Evolutionary conservation across 768 basidiomycete genomes (phyloP), one percentile per base, ranked within the genome.

Genomic region (Xanthoconium purpureum): DNA sequence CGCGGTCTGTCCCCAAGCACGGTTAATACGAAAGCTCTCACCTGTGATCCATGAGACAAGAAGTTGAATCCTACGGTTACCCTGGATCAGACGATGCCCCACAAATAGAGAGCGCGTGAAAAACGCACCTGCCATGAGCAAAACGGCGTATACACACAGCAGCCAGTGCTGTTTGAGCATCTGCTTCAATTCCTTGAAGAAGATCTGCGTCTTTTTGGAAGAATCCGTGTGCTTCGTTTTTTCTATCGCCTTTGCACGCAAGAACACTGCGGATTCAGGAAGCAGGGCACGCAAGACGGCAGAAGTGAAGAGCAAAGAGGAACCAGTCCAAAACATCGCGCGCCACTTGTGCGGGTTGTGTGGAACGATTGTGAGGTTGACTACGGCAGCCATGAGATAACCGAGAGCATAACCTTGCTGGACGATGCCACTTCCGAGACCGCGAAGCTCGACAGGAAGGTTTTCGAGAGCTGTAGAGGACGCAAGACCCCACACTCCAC

Each of bases 331-430:
- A 78, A 96, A 96, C 43, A 97, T 75, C 8, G 80, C 74, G 47
- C 93, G 79, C 94, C 94, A 96, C 47, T 73, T 71, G 45, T 74
- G 50, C 5, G 54, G 45, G 12, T 24, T 65, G 32, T 66, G 48
- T 2, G 73, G 70, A 32, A 74, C 88, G 40, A 89, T 74, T 9
- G 73, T 79, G 37, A 95, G 77, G 66, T 93, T 93, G 76, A 94
- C 81, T 51, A 89, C 80, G 3, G 94, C 93, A 0, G 92, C 89
- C 53, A 96, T 59, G 18, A 97, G 83, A 68, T 88, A 95, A 4
- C 95, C 94, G 9, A 86, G 79, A 0, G 92, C 90, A 65, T 96
- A 96, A n/a, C 93, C 95, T 69, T 95, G 86, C 62, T 98, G 95
- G 13, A 98, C 70, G 52, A 97, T 77, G 13, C 96, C 95, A 35